phyloP scores from a whole-genome alignment of 129 eudicot genomes.

The Flaveria sonorensis region DNA sequence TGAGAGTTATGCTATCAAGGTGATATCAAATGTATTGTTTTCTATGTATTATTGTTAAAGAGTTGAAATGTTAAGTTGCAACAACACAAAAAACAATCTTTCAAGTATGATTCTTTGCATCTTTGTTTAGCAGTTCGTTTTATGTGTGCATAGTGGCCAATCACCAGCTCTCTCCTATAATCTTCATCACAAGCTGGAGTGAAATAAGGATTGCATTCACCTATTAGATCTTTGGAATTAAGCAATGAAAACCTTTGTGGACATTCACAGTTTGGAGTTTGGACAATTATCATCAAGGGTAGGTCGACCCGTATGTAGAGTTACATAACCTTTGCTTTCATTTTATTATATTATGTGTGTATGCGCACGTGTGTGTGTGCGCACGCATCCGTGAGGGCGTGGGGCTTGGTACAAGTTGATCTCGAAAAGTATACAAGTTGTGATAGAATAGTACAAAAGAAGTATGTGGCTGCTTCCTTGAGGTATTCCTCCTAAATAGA shows the following conservation, averaged over 20 bases:
- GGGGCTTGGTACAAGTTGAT: no score
- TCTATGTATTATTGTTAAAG: background rate
- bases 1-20: background rate
- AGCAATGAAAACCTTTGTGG: slow-evolving; percentile 47
- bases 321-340: slow-evolving; percentile 49
- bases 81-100: slow-evolving; percentile 66
- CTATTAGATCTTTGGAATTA: slow-evolving; percentile 41
- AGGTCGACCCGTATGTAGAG: slow-evolving; percentile 50
- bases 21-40: background rate
- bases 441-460: no score
- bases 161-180: slow-evolving; percentile 5
- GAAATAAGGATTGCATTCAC: slow-evolving; percentile 55
- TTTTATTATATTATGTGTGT: background rate
- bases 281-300: slow-evolving; percentile 37
- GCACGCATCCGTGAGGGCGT: no score
- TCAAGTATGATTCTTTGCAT: slow-evolving; percentile 24
- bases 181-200: slow-evolving; percentile 34
- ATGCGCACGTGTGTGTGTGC: no score
- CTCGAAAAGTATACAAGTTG: no score
- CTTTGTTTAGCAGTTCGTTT: slow-evolving; percentile 15
- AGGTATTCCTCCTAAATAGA: no score
- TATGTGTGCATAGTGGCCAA: slow-evolving; percentile 50
- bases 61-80: slow-evolving; percentile 10
- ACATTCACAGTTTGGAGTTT: slow-evolving; percentile 58
- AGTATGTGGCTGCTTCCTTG: no score